A percentile compares a stretch with the other conserved stretches of the same genome.
These are phyloP conservation scores for maize (Zea mays) DNA, from an alignment of 176 grass and related monocot genomes.

Conservation along the genomic window Zm-B73-REFERENCE-NAM-5.0 NC_050100.1:33244501-33245000, in stretches of 20 bases:
- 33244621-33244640: constrained; percentile 54
- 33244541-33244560: constrained; percentile 65
- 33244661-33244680: neutral
- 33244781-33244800: constrained; percentile 67
- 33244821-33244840: constrained; percentile 35
- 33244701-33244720: constrained; percentile 22
- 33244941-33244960: neutral
- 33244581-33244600: constrained; percentile 68
- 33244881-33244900: neutral
- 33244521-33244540: constrained; percentile 59
- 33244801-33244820: constrained; percentile 57
- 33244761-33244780: constrained; percentile 27
- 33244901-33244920: too few relatives aligned
- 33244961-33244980: neutral
- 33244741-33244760: neutral
- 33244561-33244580: constrained; percentile 67
- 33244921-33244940: neutral
- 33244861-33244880: neutral
- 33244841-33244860: constrained; percentile 22
- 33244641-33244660: constrained; percentile 48
- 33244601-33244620: constrained; percentile 49
- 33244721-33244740: constrained; percentile 6
- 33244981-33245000: too few relatives aligned
- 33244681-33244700: neutral
- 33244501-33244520: constrained; percentile 72